Evolutionary conservation across 345 rosid species (phyloP).

Genomic region (Eucalyptus caleyi): DNA sequence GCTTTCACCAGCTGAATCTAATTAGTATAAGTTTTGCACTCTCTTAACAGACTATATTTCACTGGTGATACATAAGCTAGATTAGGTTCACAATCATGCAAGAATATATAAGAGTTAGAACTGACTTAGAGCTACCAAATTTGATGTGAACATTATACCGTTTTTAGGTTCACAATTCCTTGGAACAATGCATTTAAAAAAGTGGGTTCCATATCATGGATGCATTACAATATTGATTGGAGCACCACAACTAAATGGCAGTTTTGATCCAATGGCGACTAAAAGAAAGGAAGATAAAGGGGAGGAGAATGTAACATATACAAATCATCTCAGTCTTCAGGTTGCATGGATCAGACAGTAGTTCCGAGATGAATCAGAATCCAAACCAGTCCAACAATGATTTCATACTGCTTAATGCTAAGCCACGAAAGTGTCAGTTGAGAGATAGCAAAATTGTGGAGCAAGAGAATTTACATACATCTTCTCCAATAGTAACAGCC

Average conservation of each 20-base stretch:
- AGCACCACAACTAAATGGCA: neutral
- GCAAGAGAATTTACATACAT: slow-evolving; percentile 39
- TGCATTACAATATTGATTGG: neutral
- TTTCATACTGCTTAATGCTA: neutral
- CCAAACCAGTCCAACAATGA: neutral
- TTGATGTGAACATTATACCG: neutral
- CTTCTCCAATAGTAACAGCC: slow-evolving; percentile 87
- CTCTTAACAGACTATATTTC: neutral
- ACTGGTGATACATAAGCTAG: neutral
- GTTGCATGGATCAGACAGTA: neutral
- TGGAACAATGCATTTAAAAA: neutral
- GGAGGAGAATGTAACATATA: neutral
- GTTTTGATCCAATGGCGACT: neutral
- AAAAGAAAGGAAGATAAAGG: neutral
- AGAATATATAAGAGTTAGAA: neutral
- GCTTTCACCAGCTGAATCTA: neutral
- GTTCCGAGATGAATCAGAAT: neutral
- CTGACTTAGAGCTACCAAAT: neutral
- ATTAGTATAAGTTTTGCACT: neutral
- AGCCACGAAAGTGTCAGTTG: neutral
- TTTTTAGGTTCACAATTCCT: neutral
- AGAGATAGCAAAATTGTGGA: neutral
- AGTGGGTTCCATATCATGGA: neutral
- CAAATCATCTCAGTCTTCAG: neutral
- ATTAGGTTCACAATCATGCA: neutral